Evolutionary conservation across 306 rosid species (phyloP).

Genomic region (Quercus engelmannii): DNA sequence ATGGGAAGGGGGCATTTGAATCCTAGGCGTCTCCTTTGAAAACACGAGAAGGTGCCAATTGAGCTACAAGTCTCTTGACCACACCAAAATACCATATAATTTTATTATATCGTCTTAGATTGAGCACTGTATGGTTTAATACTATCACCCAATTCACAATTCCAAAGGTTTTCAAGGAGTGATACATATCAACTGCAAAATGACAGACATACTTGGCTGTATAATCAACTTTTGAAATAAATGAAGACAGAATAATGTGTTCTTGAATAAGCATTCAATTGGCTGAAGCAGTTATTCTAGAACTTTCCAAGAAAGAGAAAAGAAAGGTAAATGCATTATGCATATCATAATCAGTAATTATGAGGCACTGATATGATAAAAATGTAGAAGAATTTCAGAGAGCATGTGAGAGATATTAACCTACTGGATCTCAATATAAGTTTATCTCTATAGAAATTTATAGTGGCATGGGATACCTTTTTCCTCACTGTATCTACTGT

Average conservation of each 20-base stretch:
- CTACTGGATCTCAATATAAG: neutral
- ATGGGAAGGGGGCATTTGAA: too few species aligned
- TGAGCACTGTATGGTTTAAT: neutral
- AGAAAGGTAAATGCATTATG: neutral
- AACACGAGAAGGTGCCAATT: too few species aligned
- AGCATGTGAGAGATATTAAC: neutral
- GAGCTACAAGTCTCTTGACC: too few species aligned
- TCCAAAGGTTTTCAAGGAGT: neutral
- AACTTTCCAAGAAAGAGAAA: neutral
- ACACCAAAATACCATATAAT: neutral
- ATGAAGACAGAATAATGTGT: neutral
- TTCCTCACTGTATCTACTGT: constrained; percentile 92
- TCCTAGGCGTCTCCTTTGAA: too few species aligned
- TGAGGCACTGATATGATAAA: neutral
- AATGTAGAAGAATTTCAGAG: neutral
- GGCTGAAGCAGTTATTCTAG: neutral
- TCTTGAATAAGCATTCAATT: neutral
- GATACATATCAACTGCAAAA: neutral
- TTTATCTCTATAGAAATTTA: constrained; percentile 12
- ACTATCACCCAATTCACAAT: neutral
- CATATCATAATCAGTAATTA: neutral
- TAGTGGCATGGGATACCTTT: constrained; percentile 48
- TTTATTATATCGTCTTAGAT: neutral
- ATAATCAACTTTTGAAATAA: neutral
- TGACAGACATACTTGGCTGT: neutral